phyloP scores from a whole-genome alignment of 768 basidiomycete species.

The Boletus reticulatus region DNA sequence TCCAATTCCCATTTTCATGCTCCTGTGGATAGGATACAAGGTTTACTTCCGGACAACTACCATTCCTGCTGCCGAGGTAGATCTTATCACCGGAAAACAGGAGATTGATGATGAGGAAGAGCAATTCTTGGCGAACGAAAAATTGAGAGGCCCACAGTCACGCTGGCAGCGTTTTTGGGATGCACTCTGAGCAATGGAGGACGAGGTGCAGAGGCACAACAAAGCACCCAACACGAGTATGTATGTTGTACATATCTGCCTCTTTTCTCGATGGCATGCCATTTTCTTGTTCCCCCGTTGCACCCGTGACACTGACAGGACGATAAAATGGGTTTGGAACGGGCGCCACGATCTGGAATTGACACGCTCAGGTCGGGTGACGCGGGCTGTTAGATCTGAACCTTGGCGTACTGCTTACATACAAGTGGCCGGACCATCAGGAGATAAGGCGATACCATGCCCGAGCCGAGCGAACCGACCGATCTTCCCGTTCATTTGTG shows the following conservation, averaged over 20 bases:
- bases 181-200: too few species aligned
- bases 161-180: neutral
- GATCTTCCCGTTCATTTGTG: constrained; percentile 8
- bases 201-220: too few species aligned
- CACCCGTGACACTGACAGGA: neutral
- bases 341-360: constrained; percentile 2
- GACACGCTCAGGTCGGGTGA: neutral
- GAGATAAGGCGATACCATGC: constrained; percentile 21
- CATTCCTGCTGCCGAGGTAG: constrained; percentile 46
- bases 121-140: constrained; percentile 45
- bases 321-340: neutral
- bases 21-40: constrained; percentile 18
- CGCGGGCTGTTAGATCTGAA: neutral
- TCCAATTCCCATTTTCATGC: constrained; percentile 15
- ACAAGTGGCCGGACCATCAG: constrained; percentile 2
- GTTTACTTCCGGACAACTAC: constrained; percentile 21
- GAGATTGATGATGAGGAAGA: constrained; percentile 65
- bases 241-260: too few species aligned
- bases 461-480: constrained; percentile 15
- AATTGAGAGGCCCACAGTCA: constrained; percentile 35
- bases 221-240: too few species aligned
- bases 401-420: neutral
- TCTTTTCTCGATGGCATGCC: too few species aligned
- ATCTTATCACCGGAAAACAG: constrained; percentile 56
- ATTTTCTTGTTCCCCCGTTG: neutral